A percentile compares a stretch with the other conserved stretches of the same genome.
phyloP scores from a whole-genome alignment of 495 filamentous ascomycete species.

The Xylaria nigripes region DNA sequence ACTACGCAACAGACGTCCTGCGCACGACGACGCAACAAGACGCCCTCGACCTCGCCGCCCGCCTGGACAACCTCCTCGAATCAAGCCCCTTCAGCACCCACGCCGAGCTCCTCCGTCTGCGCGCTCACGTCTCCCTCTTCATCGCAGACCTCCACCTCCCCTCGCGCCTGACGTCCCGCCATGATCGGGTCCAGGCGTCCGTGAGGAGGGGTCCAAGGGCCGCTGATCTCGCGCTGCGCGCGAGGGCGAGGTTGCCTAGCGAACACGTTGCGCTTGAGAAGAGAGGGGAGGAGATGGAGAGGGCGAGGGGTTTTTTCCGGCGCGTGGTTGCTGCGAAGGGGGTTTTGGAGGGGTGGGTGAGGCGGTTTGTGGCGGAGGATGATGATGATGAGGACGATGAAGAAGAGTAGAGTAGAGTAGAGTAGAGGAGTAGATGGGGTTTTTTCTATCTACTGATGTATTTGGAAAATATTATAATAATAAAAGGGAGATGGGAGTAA shows the following conservation, averaged over 20 bases:
- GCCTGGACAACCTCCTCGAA: constrained; percentile 57
- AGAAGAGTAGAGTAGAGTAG: neutral
- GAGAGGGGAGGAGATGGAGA: constrained; percentile 19
- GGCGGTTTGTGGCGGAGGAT: constrained; percentile 18
- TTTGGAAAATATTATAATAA: too few relatives aligned
- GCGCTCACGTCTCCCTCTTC: constrained; percentile 62
- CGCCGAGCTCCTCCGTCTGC: constrained; percentile 48
- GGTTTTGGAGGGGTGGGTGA: constrained; percentile 22
- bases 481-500: too few relatives aligned
- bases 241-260: constrained; percentile 13
- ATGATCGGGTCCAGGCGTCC: too few relatives aligned
- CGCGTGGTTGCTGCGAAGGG: constrained; percentile 23
- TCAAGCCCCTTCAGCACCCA: constrained; percentile 57
- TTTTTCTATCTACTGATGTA: too few relatives aligned
- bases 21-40: constrained; percentile 19
- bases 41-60: constrained; percentile 44
- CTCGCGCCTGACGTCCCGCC: constrained; percentile 14
- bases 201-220: too few relatives aligned
- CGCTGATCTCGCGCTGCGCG: constrained; percentile 2
- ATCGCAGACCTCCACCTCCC: constrained; percentile 50
- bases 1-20: constrained; percentile 15
- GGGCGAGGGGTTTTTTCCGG: constrained; percentile 24
- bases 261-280: constrained; percentile 16
- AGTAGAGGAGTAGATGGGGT: neutral
- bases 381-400: constrained; percentile 20